Base-by-base conservation (phyloP, 129 eudicot genomes). In the Chrysanthemum lavandulifolium region DNA sequence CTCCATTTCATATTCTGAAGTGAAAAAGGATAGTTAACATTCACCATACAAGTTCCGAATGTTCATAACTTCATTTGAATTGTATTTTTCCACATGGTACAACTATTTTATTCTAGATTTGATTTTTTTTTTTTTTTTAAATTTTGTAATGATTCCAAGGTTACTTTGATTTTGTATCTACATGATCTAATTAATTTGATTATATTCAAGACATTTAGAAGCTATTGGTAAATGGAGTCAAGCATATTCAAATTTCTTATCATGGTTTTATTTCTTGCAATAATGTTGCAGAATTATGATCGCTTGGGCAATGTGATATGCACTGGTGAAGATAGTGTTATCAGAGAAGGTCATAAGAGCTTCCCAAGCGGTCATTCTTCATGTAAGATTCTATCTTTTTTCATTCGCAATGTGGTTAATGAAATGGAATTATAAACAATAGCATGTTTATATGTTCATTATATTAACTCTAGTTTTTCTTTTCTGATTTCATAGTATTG, bases 301-400 rank as follows among this genome's bases (percentile, higher is more conserved):
- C 62, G 48, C 1, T 84, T 85, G 85, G 93, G 97, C 18, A 78
- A 92, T 55, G 98, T 93, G 33, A 27, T 85, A 56, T 93, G 98
- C 82, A 82, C 75, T 65, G 98, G 98, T 48, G 67, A 79, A 8
- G 66, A 76, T 9, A 47, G 81, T 76, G 96, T 72, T 15, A 87
- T 93, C 73, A 82, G 75, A 84, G 97, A 93, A 83, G 98, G 98
- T 29, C 92, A 93, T 73, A 93, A 93, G 84, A 93, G 98, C 67
- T 93, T 93, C 74, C 98, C 98, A 33, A 93, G 98, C 54, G 98
- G 97, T 53, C 98, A 93, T 82, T 67, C 97, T 64, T 89, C 96
- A 69, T 85, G 98, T 93, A 84, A 85, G 92, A 55, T 62, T 61
- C 66, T 15, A 23, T 25, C 50, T 5, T 36, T 64, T 19, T 40